Percentiles rank a stretch among this genome's conserved stretches.
These are phyloP conservation scores for Nitzschia sp. DNA, from an alignment of 108 stramenopile genomes.

Conservation along the genomic window DNA sequence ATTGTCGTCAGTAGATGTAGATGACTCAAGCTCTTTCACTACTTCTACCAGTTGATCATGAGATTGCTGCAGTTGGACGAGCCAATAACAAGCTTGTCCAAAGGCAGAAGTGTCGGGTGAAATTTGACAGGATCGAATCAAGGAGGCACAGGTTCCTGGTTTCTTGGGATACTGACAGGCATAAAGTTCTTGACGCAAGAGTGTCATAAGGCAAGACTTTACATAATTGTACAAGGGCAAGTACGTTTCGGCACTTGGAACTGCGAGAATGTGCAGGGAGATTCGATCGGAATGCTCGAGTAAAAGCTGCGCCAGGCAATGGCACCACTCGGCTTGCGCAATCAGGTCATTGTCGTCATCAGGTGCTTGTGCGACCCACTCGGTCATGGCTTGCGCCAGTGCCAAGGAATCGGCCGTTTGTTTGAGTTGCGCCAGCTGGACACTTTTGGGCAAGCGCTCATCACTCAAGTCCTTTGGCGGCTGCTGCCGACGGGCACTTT, in stretches of 20 bases:
- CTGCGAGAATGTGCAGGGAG: background rate
- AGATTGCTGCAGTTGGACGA: background rate
- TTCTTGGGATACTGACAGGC: slow-evolving; percentile 14
- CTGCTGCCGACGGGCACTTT: too few relatives aligned
- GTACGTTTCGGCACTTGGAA: slow-evolving; percentile 27
- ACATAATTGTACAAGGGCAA: slow-evolving; percentile 27
- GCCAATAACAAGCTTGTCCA: slow-evolving; percentile 1
- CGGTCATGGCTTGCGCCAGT: slow-evolving; percentile 13
- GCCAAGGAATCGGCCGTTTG: slow-evolving; percentile 9
- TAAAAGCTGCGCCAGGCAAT: slow-evolving; percentile 11
- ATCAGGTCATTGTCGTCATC: background rate
- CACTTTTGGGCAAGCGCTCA: slow-evolving; percentile 3
- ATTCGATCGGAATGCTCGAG: slow-evolving; percentile 19
- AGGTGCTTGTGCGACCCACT: slow-evolving; percentile 16
- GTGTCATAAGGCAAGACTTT: slow-evolving; percentile 3
- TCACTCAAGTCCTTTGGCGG: background rate
- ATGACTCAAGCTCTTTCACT: too few relatives aligned
- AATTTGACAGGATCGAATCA: slow-evolving; percentile 10
- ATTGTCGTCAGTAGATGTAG: too few relatives aligned
- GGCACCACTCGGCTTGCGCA: slow-evolving; percentile 19
- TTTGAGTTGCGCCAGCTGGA: slow-evolving; percentile 18
- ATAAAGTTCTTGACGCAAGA: slow-evolving; percentile 21
- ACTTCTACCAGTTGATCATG: slow-evolving; percentile 12
- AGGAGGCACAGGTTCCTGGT: background rate
- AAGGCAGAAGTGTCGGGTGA: slow-evolving; percentile 3